Evolutionary conservation across 805 yeast genomes (phyloP).

Genomic region (Starmerella scarabaei): DNA sequence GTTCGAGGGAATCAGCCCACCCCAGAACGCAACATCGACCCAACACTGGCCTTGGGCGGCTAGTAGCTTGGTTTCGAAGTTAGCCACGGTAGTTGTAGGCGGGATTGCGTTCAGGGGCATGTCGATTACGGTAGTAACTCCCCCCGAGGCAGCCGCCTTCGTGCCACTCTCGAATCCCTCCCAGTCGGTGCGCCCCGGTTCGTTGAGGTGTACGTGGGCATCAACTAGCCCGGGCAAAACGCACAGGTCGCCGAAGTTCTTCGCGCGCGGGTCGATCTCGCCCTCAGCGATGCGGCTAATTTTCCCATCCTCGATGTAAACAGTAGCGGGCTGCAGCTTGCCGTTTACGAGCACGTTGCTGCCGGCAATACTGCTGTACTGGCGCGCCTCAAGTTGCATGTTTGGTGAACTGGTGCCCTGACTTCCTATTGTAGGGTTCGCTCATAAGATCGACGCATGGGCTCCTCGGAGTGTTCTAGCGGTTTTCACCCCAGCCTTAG

Average conservation of each 20-base stretch:
- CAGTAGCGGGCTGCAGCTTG: conserved; percentile 22
- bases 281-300: conserved; percentile 33
- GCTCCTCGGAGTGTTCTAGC: not conserved
- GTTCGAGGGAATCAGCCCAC: conserved; percentile 79
- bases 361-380: conserved; percentile 7
- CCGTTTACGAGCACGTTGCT: conserved; percentile 22
- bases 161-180: conserved; percentile 96
- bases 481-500: not conserved
- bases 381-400: too few species aligned
- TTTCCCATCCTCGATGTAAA: conserved; percentile 37
- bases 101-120: conserved; percentile 96
- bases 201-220: conserved; percentile 86
- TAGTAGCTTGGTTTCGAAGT: conserved; percentile 55
- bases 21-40: conserved; percentile 96
- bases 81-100: conserved; percentile 77
- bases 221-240: conserved; percentile 91
- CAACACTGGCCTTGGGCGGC: conserved; percentile 76
- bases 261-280: conserved; percentile 16
- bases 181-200: conserved; percentile 96
- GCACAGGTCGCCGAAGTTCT: conserved; percentile 49
- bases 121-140: conserved; percentile 89
- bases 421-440: too few species aligned
- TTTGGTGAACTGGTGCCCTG: too few species aligned
- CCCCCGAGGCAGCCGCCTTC: conserved; percentile 87
- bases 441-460: not conserved